phyloP scores from a whole-genome alignment of 1,139 yeast genomes.

The Saccharomyces pastorianus region DNA sequence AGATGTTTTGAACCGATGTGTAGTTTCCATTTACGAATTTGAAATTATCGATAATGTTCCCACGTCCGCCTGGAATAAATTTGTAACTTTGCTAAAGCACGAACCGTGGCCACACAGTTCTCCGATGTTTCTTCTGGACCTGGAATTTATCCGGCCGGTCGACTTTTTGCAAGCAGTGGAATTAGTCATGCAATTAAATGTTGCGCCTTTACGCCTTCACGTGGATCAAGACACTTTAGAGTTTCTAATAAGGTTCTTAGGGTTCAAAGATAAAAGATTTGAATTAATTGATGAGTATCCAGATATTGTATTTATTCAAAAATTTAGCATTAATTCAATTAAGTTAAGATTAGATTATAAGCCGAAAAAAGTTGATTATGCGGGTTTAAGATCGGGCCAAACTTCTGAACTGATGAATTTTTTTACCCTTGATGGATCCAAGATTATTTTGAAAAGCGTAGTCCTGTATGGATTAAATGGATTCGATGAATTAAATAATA shows the following conservation, averaged over 20 bases:
- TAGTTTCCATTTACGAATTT: slow-evolving; percentile 42
- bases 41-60: slow-evolving; percentile 72
- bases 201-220: slow-evolving; percentile 72
- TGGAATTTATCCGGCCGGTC: slow-evolving; percentile 61
- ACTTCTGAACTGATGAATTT: slow-evolving; percentile 81
- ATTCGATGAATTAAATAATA: slow-evolving; percentile 46
- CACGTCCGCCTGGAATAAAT: slow-evolving; percentile 86
- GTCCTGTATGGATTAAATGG: slow-evolving; percentile 73
- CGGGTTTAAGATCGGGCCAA: slow-evolving; percentile 78
- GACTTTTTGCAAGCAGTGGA: slow-evolving; percentile 63
- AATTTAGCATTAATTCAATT: slow-evolving; percentile 54
- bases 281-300: slow-evolving; percentile 44
- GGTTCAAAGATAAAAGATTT: slow-evolving; percentile 68
- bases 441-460: slow-evolving; percentile 52
- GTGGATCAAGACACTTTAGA: slow-evolving; percentile 92
- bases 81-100: slow-evolving; percentile 66
- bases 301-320: slow-evolving; percentile 62
- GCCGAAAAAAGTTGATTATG: slow-evolving; percentile 68
- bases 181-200: slow-evolving; percentile 44
- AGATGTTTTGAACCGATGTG: slow-evolving; percentile 43
- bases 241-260: slow-evolving; percentile 69
- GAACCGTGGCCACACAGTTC: slow-evolving; percentile 39
- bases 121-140: slow-evolving; percentile 48
- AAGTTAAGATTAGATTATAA: slow-evolving; percentile 76
- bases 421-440: slow-evolving; percentile 80